Conservation (phyloP, 1,284 basidiomycete genomes). For the Garcileccinum viscosum region DNA sequence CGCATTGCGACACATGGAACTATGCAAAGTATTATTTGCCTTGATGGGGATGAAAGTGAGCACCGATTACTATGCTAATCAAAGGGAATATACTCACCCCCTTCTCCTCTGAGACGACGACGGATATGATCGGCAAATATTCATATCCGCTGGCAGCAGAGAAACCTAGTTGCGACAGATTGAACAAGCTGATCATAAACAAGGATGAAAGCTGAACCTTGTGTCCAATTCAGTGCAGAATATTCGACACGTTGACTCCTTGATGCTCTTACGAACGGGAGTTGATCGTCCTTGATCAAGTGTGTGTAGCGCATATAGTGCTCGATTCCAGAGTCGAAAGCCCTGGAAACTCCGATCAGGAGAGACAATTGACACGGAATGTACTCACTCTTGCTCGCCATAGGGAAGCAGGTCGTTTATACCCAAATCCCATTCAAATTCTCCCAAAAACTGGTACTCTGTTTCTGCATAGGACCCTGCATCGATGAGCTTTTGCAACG, state of each 20-base stretch:
- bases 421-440: slow-evolving; percentile 66
- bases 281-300: slow-evolving; percentile 48
- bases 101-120: slow-evolving; percentile 63
- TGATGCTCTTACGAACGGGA: slow-evolving; percentile 75
- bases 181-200: neutral
- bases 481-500: slow-evolving; percentile 59
- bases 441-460: slow-evolving; percentile 63
- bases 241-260: slow-evolving; percentile 66
- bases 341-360: slow-evolving; percentile 42
- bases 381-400: slow-evolving; percentile 72
- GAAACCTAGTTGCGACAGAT: slow-evolving; percentile 51
- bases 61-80: neutral
- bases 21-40: slow-evolving; percentile 78
- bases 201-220: slow-evolving; percentile 47
- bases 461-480: slow-evolving; percentile 52
- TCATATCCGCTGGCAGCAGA: slow-evolving; percentile 48
- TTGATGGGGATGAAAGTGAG: slow-evolving; percentile 25
- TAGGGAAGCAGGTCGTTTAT: slow-evolving; percentile 67
- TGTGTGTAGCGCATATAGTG: slow-evolving; percentile 58
- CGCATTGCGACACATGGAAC: slow-evolving; percentile 69
- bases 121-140: slow-evolving; percentile 52
- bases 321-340: slow-evolving; percentile 53
- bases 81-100: slow-evolving; percentile 43
- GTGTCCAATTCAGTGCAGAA: slow-evolving; percentile 74
- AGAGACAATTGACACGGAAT: neutral